These are phyloP conservation scores for Blastocystis sp. DNA, from an alignment of 352 stramenopile species.

Conservation along the genomic window DNA sequence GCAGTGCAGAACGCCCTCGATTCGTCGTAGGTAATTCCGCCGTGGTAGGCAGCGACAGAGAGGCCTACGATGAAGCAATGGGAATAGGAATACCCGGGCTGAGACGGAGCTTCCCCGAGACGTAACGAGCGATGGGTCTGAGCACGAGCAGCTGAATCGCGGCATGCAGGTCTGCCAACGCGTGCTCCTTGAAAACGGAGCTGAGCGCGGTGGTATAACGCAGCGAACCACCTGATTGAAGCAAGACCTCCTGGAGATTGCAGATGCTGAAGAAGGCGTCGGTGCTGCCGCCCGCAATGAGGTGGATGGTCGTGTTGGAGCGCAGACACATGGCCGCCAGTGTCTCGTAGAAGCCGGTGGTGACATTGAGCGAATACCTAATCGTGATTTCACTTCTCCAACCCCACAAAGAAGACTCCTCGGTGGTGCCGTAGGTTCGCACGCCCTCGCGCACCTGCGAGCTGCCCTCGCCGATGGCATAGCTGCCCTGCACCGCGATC, in stretches of 20 bases:
- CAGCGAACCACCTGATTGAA: constrained; percentile 12
- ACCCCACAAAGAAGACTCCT: neutral
- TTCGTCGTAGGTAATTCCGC: neutral
- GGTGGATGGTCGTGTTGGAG: neutral
- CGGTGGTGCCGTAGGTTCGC: constrained; percentile 37
- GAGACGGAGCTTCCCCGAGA: neutral
- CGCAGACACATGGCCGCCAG: neutral
- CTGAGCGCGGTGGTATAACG: neutral
- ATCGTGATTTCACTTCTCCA: neutral
- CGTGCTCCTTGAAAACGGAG: neutral
- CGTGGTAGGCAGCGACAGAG: constrained; percentile 16
- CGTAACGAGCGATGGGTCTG: neutral
- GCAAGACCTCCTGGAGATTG: constrained; percentile 1
- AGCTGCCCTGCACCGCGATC: neutral
- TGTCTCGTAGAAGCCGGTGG: neutral
- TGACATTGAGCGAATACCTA: neutral
- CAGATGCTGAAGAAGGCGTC: neutral
- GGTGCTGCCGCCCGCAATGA: neutral
- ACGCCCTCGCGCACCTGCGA: neutral
- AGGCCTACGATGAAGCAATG: neutral
- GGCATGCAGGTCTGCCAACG: constrained; percentile 15
- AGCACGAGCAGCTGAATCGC: neutral
- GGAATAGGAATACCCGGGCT: no score
- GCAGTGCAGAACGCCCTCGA: constrained; percentile 1
- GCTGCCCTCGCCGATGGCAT: constrained; percentile 26